Evolutionary conservation across 148 eudicot species (phyloP), one percentile per base, ranked within the genome.

Genomic region (Rhododendron henanense): DNA sequence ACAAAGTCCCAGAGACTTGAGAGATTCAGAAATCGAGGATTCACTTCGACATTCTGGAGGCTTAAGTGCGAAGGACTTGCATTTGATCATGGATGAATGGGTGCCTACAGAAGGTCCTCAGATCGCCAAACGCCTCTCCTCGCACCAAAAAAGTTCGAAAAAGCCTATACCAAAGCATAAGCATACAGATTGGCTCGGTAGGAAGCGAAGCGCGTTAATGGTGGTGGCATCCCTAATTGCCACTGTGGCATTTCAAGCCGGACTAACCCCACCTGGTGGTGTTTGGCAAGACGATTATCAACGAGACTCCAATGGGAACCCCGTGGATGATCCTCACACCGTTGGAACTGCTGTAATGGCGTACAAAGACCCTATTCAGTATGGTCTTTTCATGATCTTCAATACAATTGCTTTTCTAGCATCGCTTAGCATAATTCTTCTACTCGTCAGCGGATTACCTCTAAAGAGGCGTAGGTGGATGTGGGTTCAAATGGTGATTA

Each of bases 151-250:
- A n/a, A 35, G 48, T 16, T n/a, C 19, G 13, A 59, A 85, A 48
- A 35, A 81, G 31, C 76, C 88, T 25, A n/a, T 14, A n/a, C 53
- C 23, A 37, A 77, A 83, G 41, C 88, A 55, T 47, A 61, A 83
- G 55, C 83, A 83, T 18, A 79, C 28, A 3, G 86, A 83, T 57
- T 88, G 90, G 88, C 86, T 88, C 9, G 84, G 75, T 3, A 86
- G 81, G 63, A 83, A 80, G 69, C 35, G 82, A 28, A 81, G 81
- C 11, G 84, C 87, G 3, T 2, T 88, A 41, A 88, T 88, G 90
- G 88, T 88, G 81, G 90, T 88, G 69, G 90, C 90, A 1, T 86
- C 88, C 6, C 55, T 88, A 31, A 86, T 88, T 15, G 90, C 90
- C 10, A 86, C 88, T 1, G 84, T 88, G 71, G 90, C 90, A 33